These are phyloP conservation scores for Colletotrichum sp. DNA, from an alignment of 2,329 filamentous ascomycete genomes.

Conservation along the genomic window DNA sequence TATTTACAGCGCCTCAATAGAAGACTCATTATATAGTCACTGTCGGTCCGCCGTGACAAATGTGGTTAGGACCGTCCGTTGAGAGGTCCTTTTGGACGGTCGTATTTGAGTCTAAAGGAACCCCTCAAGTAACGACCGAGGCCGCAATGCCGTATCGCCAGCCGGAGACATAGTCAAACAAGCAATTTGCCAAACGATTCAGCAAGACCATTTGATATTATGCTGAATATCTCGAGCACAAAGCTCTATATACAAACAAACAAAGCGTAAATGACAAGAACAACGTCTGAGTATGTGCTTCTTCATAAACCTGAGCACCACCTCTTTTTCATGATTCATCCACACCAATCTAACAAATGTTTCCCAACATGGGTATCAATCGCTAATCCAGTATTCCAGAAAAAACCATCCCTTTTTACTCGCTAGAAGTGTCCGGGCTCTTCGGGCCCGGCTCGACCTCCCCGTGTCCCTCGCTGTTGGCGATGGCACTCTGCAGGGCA, in stretches of 20 bases:
- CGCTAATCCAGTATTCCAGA: slow-evolving; percentile 7
- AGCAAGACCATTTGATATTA: neutral
- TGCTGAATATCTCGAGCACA: neutral
- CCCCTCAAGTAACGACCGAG: neutral
- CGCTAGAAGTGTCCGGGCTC: slow-evolving; percentile 4
- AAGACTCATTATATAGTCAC: neutral
- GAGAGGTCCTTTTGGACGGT: neutral
- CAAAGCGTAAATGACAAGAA: neutral
- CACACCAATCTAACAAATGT: neutral
- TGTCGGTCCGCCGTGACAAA: neutral
- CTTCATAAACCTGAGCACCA: neutral
- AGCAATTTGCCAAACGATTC: neutral
- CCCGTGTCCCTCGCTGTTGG: slow-evolving; percentile 70
- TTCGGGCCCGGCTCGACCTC: neutral
- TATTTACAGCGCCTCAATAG: neutral
- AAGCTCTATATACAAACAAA: neutral
- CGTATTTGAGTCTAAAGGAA: neutral
- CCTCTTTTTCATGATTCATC: neutral
- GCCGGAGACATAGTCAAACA: neutral
- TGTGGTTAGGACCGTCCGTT: neutral
- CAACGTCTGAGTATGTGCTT: neutral
- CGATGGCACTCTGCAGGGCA: slow-evolving; percentile 85
- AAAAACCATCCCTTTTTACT: neutral
- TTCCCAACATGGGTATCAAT: slow-evolving; percentile 19
- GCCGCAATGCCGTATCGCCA: neutral